These are phyloP conservation scores for Selenicereus undatus DNA, from an alignment of 148 eudicot species.

Conservation along the genomic window DNA sequence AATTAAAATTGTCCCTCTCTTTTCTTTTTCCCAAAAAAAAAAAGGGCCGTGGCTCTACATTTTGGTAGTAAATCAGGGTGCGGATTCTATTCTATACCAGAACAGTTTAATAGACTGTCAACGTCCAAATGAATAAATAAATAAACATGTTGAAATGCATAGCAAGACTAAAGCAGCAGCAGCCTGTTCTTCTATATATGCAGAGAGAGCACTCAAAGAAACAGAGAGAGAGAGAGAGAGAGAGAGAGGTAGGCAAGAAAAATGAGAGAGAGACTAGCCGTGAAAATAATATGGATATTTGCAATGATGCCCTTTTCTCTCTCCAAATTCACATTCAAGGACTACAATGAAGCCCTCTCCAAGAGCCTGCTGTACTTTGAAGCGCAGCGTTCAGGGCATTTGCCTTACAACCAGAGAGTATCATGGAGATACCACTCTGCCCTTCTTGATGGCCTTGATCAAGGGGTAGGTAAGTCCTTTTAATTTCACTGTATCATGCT, in stretches of 20 bases:
- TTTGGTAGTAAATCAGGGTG: too few species aligned
- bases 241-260: not conserved
- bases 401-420: slow-evolving; percentile 59
- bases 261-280: not conserved
- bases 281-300: not conserved
- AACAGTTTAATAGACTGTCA: too few species aligned
- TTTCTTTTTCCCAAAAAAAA: too few species aligned
- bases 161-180: too few species aligned
- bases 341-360: slow-evolving; percentile 50
- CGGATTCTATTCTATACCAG: too few species aligned
- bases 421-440: slow-evolving; percentile 68
- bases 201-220: too few species aligned
- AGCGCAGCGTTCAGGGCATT: slow-evolving; percentile 71
- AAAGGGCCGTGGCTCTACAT: too few species aligned
- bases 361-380: slow-evolving; percentile 66
- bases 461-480: slow-evolving; percentile 39
- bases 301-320: slow-evolving; percentile 10
- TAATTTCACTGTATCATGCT: not conserved
- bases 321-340: slow-evolving; percentile 17
- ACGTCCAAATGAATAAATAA: too few species aligned
- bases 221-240: not conserved
- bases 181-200: not conserved
- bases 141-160: too few species aligned
- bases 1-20: too few species aligned
- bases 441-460: slow-evolving; percentile 65